Evolutionary conservation across 768 basidiomycete species (phyloP).

Genomic region (Tubosaeta brunneosetosa): DNA sequence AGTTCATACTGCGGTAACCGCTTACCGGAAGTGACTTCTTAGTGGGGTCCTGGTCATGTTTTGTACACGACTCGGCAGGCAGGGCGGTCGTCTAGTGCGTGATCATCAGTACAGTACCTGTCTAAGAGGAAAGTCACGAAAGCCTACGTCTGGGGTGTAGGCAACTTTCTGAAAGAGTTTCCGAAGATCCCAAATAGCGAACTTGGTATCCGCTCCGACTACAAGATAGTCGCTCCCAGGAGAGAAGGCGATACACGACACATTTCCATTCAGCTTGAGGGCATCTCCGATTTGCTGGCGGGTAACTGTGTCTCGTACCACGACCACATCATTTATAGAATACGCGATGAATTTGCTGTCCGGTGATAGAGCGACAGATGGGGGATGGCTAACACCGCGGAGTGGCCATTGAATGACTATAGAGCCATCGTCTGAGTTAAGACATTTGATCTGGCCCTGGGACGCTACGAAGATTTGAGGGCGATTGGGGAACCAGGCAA

Average conservation of each 20-base stretch:
- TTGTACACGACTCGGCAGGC: not conserved
- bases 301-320: constrained; percentile 8
- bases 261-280: constrained; percentile 5
- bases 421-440: constrained; percentile 12
- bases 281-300: constrained; percentile 8
- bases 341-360: constrained; percentile 14
- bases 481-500: constrained; percentile 10
- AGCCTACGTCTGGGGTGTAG: constrained; percentile 2
- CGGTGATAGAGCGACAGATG: constrained; percentile 12
- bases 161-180: not conserved
- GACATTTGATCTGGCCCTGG: constrained; percentile 17
- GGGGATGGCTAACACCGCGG: constrained; percentile 5
- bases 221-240: constrained; percentile 4
- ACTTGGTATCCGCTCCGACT: constrained; percentile 4
- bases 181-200: constrained; percentile 14
- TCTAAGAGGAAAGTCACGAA: not conserved
- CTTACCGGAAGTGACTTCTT: constrained; percentile 5
- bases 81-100: not conserved
- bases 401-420: constrained; percentile 12
- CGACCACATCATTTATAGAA: constrained; percentile 5
- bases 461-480: constrained; percentile 13
- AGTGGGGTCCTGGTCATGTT: constrained; percentile 2
- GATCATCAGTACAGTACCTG: not conserved
- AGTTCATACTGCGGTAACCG: too few species aligned
- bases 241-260: constrained; percentile 14